A percentile compares a stretch with the other conserved stretches of the same genome.
These are phyloP conservation scores for Penicillium psychrosexuale DNA, from an alignment of 2,329 filamentous ascomycete species.

Conservation along the genomic window DNA sequence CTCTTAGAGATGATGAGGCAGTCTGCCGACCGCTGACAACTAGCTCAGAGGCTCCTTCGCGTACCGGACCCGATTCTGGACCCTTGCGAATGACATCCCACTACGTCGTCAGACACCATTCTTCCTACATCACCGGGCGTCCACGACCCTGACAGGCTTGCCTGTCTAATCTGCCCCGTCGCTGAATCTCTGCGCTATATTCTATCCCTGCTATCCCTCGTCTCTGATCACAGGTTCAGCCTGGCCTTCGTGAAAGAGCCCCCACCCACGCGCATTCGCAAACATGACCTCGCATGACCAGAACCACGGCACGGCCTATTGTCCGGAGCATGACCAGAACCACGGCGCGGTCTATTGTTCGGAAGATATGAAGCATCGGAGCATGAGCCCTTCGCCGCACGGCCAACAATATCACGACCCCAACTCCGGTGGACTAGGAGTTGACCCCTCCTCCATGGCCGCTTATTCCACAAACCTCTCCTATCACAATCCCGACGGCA, in stretches of 20 bases:
- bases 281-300: constrained; percentile 35
- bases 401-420: constrained; percentile 40
- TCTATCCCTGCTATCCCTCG: not conserved
- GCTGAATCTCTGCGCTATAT: not conserved
- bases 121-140: constrained; percentile 4
- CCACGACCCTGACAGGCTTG: constrained; percentile 5
- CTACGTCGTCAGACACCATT: not conserved
- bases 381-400: constrained; percentile 44
- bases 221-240: not conserved
- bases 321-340: constrained; percentile 33
- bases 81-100: constrained; percentile 21
- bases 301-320: constrained; percentile 35
- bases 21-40: constrained; percentile 7
- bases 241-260: constrained; percentile 2
- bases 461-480: constrained; percentile 34
- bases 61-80: constrained; percentile 1
- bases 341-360: constrained; percentile 38
- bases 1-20: not conserved
- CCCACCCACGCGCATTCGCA: constrained; percentile 17
- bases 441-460: constrained; percentile 40
- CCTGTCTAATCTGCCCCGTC: not conserved
- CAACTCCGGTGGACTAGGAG: constrained; percentile 27
- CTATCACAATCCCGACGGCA: constrained; percentile 29
- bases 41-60: constrained; percentile 3
- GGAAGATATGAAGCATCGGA: constrained; percentile 37